Evolutionary conservation across 805 yeast species (phyloP), one percentile per base, ranked within the genome.

Genomic region (Yarrowia porcina): DNA sequence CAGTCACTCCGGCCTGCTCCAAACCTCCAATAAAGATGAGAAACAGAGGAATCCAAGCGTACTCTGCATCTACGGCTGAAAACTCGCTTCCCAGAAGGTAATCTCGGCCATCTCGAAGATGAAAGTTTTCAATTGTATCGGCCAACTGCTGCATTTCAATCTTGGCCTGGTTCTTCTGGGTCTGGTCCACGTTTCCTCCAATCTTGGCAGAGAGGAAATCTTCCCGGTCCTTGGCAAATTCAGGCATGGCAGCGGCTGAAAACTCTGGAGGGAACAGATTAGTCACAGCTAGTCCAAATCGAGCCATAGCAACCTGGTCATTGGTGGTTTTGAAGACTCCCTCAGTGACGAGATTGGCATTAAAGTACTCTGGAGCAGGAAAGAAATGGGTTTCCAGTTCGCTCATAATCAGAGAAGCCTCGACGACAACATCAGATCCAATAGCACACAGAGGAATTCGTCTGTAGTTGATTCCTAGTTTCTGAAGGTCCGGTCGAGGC

Each of bases 371-470:
- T 18, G 61, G 61, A n/a, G 44, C 39, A 20, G 61, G 61, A 25
- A 52, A 52, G 27, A 56, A 56, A 39, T 41, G 61, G 23, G n/a
- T 28, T n/a, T 56, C 61, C 17, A 56, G 49, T 39, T 56, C 61
- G 49, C 30, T 28, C 61, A 56, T 56, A 21, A 56, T 56, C 23
- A 41, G 49, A 8, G 61, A 56, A 13, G 61, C 25, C 30, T 56
- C 61, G 12, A 56, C 61, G 2, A 56, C 36, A 15, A 56, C 32
- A 15, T 56, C 61, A 17, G 49, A 39, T 9, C 61, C 61, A 28
- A 56, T 41, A 21, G 61, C 61, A n/a, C 47, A 39, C 30, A 56
- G 61, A 39, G 61, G 61, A n/a, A 56, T 41, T 39, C 61, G 61
- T 17, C 61, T 25, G 49, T 56, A 56, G 47, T 41, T 39, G 47